Evolutionary conservation across 441 rosid species (phyloP).

Genomic region (Croton laevigatus): DNA sequence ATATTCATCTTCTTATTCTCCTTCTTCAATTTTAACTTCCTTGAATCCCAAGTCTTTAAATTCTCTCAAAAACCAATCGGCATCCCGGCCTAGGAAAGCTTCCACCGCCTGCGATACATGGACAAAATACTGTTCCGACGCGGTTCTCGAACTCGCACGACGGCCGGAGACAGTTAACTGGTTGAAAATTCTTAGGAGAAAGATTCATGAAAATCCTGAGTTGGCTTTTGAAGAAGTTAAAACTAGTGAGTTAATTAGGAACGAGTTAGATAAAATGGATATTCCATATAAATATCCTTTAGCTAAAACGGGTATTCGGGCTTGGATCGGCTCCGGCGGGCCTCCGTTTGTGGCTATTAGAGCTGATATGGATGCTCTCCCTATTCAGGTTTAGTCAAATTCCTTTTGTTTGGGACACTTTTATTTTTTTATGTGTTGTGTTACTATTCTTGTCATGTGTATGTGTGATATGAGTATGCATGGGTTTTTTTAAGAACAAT

Average conservation of each 20-base stretch:
- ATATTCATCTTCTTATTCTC: conserved; percentile 8
- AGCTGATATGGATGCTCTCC: conserved; percentile 96
- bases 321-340: conserved; percentile 75
- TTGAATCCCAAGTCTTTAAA: conserved; percentile 19
- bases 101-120: conserved; percentile 38
- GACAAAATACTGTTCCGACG: conserved; percentile 47
- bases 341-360: conserved; percentile 84
- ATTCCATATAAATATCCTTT: conserved; percentile 56
- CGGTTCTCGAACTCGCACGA: conserved; percentile 39
- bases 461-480: neutral
- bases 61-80: conserved; percentile 33
- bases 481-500: neutral
- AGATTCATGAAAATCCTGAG: conserved; percentile 84
- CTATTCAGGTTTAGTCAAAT: conserved; percentile 61
- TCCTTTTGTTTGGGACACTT: too few species aligned
- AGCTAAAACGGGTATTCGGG: conserved; percentile 86
- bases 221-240: conserved; percentile 74
- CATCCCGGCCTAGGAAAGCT: conserved; percentile 9
- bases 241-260: conserved; percentile 65
- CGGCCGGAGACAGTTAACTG: conserved; percentile 50
- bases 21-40: conserved; percentile 17
- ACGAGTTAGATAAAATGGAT: conserved; percentile 61
- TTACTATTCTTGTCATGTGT: neutral
- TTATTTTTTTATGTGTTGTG: neutral
- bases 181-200: conserved; percentile 64